Evolutionary conservation across 1,284 basidiomycete species (phyloP), one percentile per base, ranked within the genome.

Genomic region (Mycena citricolor): DNA sequence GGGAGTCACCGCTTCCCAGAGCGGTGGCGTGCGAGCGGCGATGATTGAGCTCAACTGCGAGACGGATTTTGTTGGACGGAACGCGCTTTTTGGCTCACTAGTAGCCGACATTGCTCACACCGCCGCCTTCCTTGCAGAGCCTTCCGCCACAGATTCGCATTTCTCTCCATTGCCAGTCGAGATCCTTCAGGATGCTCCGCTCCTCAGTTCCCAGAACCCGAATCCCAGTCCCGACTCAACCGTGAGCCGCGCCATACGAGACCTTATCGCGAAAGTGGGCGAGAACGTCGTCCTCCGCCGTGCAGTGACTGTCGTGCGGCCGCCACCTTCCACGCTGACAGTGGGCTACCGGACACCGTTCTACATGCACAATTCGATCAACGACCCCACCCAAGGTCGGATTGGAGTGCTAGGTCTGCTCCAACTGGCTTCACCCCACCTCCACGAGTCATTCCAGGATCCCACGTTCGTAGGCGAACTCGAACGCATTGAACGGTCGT

Each of bases 11-110:
- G 52, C 54, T 14, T 60, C 60, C 13, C 46, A 52, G 25, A 63
- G 61, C 30, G 68, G 72, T 4, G 77, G 78, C 20, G 73, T 90
- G 31, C 78, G 89, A 20, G 92, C 88, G 5, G 83, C 86, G 11
- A 89, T 97, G 74, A 74, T 97, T 47, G 94, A 98, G 65, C 74
- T 97, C 50, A 94, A 92, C 59, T 97, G 94, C 73, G 94, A 98
- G 71, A 97, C 94, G 31, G 94, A 98, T 68, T 97, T 97, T 64
- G 94, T 97, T 11, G 91, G 85, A 13, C 73, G 90, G 54, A 95
- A 93, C 61, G 81, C 87, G 47, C 74, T 94, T 8, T 98, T 98
- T 60, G 73, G 78, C 6, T 75, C 76, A 47, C 77, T 95, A 22
- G 85, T 89, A 11, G 73, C 77, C 28, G 85, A 92, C 54, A 84